Conservation (phyloP, 2,329 filamentous ascomycete genomes). For the Hymenoscyphus infarciens region DNA sequence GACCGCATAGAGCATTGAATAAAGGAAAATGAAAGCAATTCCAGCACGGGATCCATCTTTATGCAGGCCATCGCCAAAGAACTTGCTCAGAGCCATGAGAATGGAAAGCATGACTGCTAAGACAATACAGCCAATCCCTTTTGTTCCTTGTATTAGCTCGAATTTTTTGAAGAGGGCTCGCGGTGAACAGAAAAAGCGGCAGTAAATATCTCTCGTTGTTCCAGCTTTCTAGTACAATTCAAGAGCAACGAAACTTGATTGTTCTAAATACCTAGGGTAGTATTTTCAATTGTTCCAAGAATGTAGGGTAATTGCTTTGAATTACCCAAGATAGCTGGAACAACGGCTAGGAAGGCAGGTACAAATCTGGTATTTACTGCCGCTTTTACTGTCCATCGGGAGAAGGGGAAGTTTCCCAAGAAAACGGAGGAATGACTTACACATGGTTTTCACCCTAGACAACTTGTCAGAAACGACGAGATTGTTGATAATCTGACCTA, state of each 20-base stretch:
- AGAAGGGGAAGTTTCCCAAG: not conserved
- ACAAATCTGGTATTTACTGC: too few species aligned
- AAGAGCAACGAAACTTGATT: too few species aligned
- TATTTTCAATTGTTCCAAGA: too few species aligned
- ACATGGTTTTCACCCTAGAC: conserved; percentile 35
- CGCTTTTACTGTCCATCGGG: too few species aligned
- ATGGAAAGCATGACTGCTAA: conserved; percentile 32
- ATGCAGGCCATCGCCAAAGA: conserved; percentile 27
- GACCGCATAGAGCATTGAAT: conserved; percentile 37
- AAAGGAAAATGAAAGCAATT: conserved; percentile 40
- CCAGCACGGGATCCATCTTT: conserved; percentile 34
- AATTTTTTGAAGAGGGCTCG: not conserved
- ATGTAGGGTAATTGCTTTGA: too few species aligned
- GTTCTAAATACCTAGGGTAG: too few species aligned
- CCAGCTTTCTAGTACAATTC: too few species aligned
- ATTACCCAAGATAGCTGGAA: too few species aligned
- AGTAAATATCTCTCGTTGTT: too few species aligned
- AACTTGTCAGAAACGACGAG: conserved; percentile 36
- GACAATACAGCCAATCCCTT: conserved; percentile 29
- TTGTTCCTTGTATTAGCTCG: not conserved
- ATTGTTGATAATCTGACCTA: conserved; percentile 37
- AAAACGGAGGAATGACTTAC: conserved; percentile 14
- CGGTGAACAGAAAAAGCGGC: too few species aligned
- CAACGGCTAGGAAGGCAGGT: too few species aligned
- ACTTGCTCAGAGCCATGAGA: conserved; percentile 29